phyloP scores from a whole-genome alignment of 1,139 yeast genomes.

The Yamadazyma triangularis region DNA sequence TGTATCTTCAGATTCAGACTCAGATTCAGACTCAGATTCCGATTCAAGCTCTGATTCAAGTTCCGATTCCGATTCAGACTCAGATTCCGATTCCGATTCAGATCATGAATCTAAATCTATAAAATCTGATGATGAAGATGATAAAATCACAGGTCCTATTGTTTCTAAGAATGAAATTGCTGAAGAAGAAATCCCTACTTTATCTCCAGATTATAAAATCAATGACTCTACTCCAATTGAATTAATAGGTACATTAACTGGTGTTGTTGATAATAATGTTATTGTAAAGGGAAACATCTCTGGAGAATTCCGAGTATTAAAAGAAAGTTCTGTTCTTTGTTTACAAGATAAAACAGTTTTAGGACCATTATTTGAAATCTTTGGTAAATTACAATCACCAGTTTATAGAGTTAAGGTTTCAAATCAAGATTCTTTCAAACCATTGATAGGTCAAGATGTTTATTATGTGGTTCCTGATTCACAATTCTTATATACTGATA shows the following conservation, averaged over 20 bases:
- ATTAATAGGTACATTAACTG: constrained; percentile 65
- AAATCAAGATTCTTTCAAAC: constrained; percentile 29
- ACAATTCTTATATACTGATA: constrained; percentile 71
- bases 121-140: constrained; percentile 35
- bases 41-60: not conserved
- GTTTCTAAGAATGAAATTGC: constrained; percentile 70
- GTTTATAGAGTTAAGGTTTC: constrained; percentile 63
- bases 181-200: constrained; percentile 62
- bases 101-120: constrained; percentile 14
- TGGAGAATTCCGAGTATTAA: constrained; percentile 80
- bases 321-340: constrained; percentile 79
- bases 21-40: constrained; percentile 1
- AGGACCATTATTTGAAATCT: constrained; percentile 87
- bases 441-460: constrained; percentile 52
- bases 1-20: constrained; percentile 3
- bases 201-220: constrained; percentile 66
- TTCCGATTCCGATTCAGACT: constrained; percentile 1
- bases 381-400: constrained; percentile 87
- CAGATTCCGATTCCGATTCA: not conserved
- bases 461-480: constrained; percentile 81
- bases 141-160: constrained; percentile 54
- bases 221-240: constrained; percentile 63
- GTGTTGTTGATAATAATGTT: constrained; percentile 67
- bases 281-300: constrained; percentile 72
- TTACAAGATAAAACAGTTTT: constrained; percentile 65